Percentiles rank a stretch among this genome's conserved stretches.
phyloP scores from a whole-genome alignment of 1,284 basidiomycete species.

The Tylopilus orsonianus region DNA sequence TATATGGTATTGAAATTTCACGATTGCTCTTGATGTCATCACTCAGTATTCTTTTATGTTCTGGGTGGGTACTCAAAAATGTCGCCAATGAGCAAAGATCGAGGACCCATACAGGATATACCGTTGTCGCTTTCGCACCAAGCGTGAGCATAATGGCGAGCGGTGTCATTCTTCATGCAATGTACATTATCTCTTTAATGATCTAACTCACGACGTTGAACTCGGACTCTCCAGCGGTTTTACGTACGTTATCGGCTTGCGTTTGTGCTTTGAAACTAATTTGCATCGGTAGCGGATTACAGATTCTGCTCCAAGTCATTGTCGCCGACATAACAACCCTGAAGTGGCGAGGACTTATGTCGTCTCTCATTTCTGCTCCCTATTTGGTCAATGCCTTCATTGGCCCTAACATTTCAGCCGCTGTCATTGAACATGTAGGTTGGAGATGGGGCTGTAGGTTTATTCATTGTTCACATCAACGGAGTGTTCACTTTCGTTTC shows the following conservation, averaged over 20 bases:
- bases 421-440: conserved; percentile 51
- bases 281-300: conserved; percentile 50
- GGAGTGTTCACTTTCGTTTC: conserved; percentile 2
- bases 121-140: conserved; percentile 65
- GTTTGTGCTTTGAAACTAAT: conserved; percentile 4
- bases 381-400: conserved; percentile 72
- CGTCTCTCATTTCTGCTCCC: conserved; percentile 63
- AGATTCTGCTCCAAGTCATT: conserved; percentile 71
- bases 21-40: conserved; percentile 1
- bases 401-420: conserved; percentile 65
- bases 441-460: conserved; percentile 78
- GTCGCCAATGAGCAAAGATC: neutral
- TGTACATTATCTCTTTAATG: conserved; percentile 37
- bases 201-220: neutral
- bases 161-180: conserved; percentile 58
- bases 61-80: conserved; percentile 38
- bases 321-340: conserved; percentile 81
- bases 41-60: conserved; percentile 55
- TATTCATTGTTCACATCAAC: conserved; percentile 4
- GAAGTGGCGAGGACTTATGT: conserved; percentile 74
- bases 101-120: conserved; percentile 45
- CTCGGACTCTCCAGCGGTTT: conserved; percentile 43
- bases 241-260: conserved; percentile 38
- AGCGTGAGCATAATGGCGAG: conserved; percentile 49
- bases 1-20: conserved; percentile 16